Base-by-base conservation (phyloP, 345 rosid species). In the Sisymbrium irio region DNA sequence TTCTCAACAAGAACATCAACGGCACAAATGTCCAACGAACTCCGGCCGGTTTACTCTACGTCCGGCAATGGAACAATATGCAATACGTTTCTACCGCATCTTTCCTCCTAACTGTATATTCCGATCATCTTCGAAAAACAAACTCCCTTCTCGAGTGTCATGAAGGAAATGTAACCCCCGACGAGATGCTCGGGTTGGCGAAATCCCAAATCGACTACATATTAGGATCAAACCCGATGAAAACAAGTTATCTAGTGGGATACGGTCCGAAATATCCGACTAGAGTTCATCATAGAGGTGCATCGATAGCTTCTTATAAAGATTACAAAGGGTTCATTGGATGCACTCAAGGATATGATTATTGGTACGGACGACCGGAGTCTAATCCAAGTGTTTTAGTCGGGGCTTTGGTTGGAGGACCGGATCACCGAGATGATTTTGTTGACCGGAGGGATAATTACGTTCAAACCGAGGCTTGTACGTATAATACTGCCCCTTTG, bases 21-120 rank as follows among this genome's bases (percentile, higher is more conserved):
- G 77, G 60, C 32, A 65, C 78, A 74, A 90, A 90, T 49, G 87
- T 88, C 13, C 79, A 75, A 3, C 84, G 83, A 28, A 92, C 92
- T 27, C 98, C 96, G 0, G 94, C 72, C 6, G 98, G 99, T 13
- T 81, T 95, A 28, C 76, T 95, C 18, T 90, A 83, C 83, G 67
- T 92, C 73, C 83, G 98, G 50, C 84, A 88, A 81, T 95, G 99
- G 99, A 95, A 95, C 90, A 95, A 95, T 76, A 87, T 95, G 91
- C 98, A 95, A 76, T 90, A 95, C 56, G 96, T 90, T 6, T 86
- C 98, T 4, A 82, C 98, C 0, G 87, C 99, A 0, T 71, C 90
- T 0, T 95, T 95, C 77, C 93, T 95, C 62, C 84, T 95, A 49
- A 86, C 91, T 2, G 11, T 84, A 18, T 95, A 95, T 80, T 92